Base-by-base conservation (phyloP, 2,329 filamentous ascomycete genomes). In the Lachnellula willkommii region DNA sequence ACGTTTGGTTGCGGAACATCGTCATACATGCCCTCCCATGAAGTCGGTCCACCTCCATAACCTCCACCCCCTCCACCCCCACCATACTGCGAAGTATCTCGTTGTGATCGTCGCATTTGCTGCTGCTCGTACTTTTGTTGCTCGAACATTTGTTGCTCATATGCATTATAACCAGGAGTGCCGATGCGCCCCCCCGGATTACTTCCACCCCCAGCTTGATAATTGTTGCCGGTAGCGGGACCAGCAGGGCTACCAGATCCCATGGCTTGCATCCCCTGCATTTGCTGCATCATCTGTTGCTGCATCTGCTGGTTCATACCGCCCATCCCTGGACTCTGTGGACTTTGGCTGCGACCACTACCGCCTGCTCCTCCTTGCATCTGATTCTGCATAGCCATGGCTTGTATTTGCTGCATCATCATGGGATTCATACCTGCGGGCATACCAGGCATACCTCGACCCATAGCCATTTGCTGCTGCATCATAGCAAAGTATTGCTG, bases 1-100 rank as follows among this genome's bases (percentile, higher is more conserved):
- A 85, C 81, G 65, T 86, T 85, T 5, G 90, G 90, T 69, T 93
- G 90, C 15, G 91, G 92, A 2, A 92, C 89, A 70, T 96, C 93
- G 70, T 97, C 93, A 71, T 96, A 97, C 91, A 96, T 96, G 67
- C 93, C 93, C 71, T 97, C 93, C 91, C 92, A 96, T 42, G 87
- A 92, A 24, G 89, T 90, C n/a, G 88, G 87, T 15, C 84, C 84
- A 46, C 83, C 84, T 55, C 76, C 76, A 39, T 74, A 80, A 66
- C 71, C 78, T 70, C 74, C 79, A 66, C 70, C 78, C 71, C 54
- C 72, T 67, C 67, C 65, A 45, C 61, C 64, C 20, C 61, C 61
- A 32, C 58, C 59, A 42, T 68, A 66, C 36, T 69, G 64, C 47
- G 73, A 62, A 54, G 64, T 62, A 7, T 66, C 66, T 39, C 67